Percentiles rank a stretch among this genome's conserved stretches.
Conservation (phyloP, 1,284 basidiomycete species). For the Pseudozyma pruni region DNA sequence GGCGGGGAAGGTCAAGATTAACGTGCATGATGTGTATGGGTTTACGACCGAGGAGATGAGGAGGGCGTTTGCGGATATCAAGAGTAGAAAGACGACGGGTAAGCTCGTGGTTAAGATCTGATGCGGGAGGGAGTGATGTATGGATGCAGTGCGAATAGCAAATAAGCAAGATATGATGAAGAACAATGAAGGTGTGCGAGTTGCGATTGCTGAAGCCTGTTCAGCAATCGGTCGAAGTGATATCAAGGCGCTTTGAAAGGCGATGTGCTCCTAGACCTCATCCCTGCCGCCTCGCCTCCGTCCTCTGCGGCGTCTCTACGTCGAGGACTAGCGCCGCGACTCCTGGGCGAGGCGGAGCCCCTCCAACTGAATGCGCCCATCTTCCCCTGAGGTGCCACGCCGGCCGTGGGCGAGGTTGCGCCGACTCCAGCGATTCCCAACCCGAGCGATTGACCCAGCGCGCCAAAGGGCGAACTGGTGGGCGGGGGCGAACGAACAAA, state of each 20-base stretch:
- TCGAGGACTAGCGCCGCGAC: conserved; percentile 14
- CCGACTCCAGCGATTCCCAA: conserved; percentile 10
- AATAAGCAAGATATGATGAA: not conserved
- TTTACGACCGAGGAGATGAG: conserved; percentile 83
- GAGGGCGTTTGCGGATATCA: conserved; percentile 82
- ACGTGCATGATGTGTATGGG: conserved; percentile 77
- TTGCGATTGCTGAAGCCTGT: not conserved
- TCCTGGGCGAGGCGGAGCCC: not conserved
- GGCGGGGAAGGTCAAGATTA: conserved; percentile 76
- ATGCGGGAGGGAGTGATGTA: not conserved
- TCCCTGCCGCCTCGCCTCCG: no score
- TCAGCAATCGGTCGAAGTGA: not conserved
- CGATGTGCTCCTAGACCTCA: conserved; percentile 9
- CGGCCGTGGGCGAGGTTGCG: no score
- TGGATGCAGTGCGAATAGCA: not conserved
- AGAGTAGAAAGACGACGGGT: conserved; percentile 57
- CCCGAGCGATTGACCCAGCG: conserved; percentile 32
- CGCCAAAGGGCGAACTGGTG: not conserved
- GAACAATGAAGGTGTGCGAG: conserved; percentile 1
- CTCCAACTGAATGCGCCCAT: conserved; percentile 26
- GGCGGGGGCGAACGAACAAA: conserved; percentile 11
- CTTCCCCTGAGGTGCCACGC: no score
- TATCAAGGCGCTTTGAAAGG: conserved; percentile 20
- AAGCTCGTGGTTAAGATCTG: conserved; percentile 59
- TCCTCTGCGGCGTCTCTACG: not conserved